phyloP scores from a whole-genome alignment of 176 grass and related monocot genomes.

The Ensete ventricosum region DNA sequence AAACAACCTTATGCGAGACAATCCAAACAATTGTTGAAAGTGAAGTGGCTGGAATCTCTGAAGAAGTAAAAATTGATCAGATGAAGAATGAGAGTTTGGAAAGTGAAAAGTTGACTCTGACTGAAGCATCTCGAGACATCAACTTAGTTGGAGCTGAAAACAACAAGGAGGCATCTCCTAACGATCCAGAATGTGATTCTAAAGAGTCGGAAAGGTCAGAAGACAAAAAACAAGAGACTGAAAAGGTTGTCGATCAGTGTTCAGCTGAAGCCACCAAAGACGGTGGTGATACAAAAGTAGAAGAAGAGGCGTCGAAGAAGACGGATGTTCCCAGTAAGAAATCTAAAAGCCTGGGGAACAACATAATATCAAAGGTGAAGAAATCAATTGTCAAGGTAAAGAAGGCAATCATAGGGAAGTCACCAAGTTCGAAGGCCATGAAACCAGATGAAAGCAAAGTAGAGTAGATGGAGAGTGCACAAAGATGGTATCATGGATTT shows the following conservation, averaged over 20 bases:
- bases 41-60: not conserved
- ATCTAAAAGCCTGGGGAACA: not conserved
- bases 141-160: not conserved
- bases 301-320: not conserved
- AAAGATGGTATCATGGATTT: not conserved
- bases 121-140: not conserved
- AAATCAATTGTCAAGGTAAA: constrained; percentile 16
- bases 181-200: not conserved
- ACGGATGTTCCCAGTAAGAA: not conserved
- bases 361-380: constrained; percentile 15
- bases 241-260: not conserved
- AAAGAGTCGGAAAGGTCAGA: not conserved
- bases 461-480: not conserved
- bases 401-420: constrained; percentile 15
- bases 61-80: not conserved
- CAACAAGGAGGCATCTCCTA: not conserved
- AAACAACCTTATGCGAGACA: not conserved
- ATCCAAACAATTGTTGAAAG: not conserved
- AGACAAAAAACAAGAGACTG: constrained; percentile 1
- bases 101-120: not conserved
- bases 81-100: not conserved
- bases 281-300: constrained; percentile 1
- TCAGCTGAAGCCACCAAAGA: constrained; percentile 3
- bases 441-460: not conserved
- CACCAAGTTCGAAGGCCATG: constrained; percentile 12